These are phyloP conservation scores for Asterella californica DNA, from an alignment of 225 moss, liverwort and hornwort species.

Conservation along the genomic window DNA sequence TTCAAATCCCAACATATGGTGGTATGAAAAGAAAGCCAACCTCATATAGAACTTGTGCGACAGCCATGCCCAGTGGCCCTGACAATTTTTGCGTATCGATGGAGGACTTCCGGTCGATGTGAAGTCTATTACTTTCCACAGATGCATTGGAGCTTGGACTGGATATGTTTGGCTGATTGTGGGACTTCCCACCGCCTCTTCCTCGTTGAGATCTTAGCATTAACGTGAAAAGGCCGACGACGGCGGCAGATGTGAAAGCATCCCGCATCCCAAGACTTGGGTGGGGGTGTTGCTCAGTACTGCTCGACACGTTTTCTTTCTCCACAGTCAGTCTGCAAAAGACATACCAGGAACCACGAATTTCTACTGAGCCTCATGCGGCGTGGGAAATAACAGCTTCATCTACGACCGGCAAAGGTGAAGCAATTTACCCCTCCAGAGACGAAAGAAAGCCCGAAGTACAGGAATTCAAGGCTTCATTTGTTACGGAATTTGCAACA, in stretches of 20 bases:
- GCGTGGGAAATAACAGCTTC: background rate
- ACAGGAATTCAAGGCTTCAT: background rate
- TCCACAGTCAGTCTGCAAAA: conserved; percentile 13
- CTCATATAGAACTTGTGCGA: conserved; percentile 84
- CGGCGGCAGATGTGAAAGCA: background rate
- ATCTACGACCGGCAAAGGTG: background rate
- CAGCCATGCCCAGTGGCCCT: conserved; percentile 74
- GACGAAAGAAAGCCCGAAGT: background rate
- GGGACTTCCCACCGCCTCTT: background rate
- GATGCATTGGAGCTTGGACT: background rate
- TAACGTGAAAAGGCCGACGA: conserved; percentile 8
- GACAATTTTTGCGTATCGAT: conserved; percentile 26
- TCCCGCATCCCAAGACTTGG: background rate
- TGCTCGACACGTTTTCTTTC: background rate
- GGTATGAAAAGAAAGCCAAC: conserved; percentile 24
- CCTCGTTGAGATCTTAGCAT: conserved; percentile 4
- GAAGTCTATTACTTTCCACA: background rate
- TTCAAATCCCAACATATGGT: background rate
- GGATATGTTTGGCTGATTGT: background rate
- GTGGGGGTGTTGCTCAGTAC: background rate
- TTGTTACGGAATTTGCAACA: background rate
- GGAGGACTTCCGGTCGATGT: background rate
- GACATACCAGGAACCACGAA: conserved; percentile 22
- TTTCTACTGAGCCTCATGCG: conserved; percentile 5
- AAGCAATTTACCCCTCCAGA: conserved; percentile 3